Base-by-base conservation (phyloP, 257 asterid genomes). In the Ocimum tenuiflorum region DNA sequence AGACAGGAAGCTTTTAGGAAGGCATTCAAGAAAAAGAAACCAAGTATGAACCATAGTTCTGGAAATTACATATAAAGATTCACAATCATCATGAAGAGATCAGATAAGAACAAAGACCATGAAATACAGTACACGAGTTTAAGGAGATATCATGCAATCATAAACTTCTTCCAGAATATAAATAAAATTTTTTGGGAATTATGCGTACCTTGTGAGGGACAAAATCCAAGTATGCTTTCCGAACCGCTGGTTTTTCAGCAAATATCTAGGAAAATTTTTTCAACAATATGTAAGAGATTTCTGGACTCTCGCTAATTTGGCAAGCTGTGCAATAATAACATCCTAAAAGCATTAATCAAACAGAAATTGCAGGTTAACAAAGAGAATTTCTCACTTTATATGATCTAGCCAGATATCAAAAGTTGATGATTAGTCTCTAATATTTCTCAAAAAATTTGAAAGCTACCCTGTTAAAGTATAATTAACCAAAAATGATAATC, bases 181-280 rank as follows among this genome's bases (percentile, higher is more conserved):
- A 7, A 18, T 18, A 29, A 11, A 69, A 36, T 31, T 53, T 64
- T 51, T 58, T 55, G 65, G 39, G 3, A 8, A 31, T 66, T 48
- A 4, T 52, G 43, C 70, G 45, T 73, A 94, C 99, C 97, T 88
- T 94, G 73, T 63, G 75, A 4, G 99, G 99, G 64, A 94, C 94
- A 77, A 88, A 88, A 20, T 59, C 88, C 79, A 94, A 67, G 83
- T 88, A 94, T 70, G 99, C 97, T 82, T 88, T 87, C 57, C 99
- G 96, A 71, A 94, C 99, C 20, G 96, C 96, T 55, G 97, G 99
- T 83, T 90, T 94, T 83, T 94, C 99, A 22, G 99, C 95, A 77
- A 94, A 94, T 74, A 94, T 94, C 99, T 94, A 91, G 33, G 29
- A 42, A 67, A 55, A 48, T 11, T 3, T 2, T 29, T 69, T 22